Evolutionary conservation across 2,329 filamentous ascomycete genomes (phyloP).

Genomic region (Fusarium succisae): DNA sequence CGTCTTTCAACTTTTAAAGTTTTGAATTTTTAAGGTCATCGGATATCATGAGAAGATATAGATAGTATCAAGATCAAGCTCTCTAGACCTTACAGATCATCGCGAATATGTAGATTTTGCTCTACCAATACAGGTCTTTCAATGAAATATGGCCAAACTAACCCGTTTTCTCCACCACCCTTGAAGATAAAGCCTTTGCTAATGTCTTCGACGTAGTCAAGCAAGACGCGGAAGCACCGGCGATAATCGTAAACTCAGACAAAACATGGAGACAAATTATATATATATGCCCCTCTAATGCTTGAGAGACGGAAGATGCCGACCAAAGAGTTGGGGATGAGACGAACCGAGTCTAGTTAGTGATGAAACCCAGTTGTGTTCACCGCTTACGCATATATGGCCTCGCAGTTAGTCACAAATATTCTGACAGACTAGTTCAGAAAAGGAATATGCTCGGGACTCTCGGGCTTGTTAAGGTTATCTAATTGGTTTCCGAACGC

Average conservation of each 20-base stretch:
- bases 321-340: neutral
- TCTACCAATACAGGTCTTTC: neutral
- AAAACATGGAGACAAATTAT: neutral
- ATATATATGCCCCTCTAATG: no score
- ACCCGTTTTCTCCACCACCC: no score
- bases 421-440: neutral
- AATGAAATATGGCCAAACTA: neutral
- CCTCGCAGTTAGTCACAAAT: neutral
- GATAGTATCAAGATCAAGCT: neutral
- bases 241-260: neutral
- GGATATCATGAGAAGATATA: neutral
- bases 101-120: neutral
- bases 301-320: neutral
- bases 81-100: neutral
- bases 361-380: neutral
- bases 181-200: neutral
- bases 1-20: neutral
- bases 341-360: neutral
- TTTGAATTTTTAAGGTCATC: fast-evolving
- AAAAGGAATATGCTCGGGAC: neutral
- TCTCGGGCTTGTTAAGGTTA: neutral
- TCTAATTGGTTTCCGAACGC: neutral
- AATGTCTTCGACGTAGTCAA: neutral
- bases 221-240: neutral
- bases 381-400: neutral